phyloP scores from a whole-genome alignment of 73 alveolate species.

The Blepharisma stoltei region DNA sequence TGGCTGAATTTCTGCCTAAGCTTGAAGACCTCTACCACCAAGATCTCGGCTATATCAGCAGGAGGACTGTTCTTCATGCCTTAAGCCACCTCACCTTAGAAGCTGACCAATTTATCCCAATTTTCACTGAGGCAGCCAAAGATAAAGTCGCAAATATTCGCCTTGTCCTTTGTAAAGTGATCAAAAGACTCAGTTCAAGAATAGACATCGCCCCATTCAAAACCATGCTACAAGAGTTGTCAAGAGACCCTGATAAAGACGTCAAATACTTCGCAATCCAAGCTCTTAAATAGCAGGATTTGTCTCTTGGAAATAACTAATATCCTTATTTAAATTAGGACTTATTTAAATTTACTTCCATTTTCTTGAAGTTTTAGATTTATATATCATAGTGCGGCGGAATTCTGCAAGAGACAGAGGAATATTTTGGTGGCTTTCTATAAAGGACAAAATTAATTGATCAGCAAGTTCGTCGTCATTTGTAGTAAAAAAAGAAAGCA shows the following conservation, averaged over 20 bases:
- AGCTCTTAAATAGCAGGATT: constrained; percentile 51
- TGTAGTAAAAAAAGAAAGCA: too few species aligned
- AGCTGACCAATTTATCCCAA: constrained; percentile 78
- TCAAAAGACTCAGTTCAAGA: constrained; percentile 60
- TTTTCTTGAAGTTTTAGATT: too few species aligned
- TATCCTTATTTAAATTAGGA: too few species aligned
- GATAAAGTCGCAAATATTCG: constrained; percentile 94
- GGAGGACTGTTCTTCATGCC: constrained; percentile 84
- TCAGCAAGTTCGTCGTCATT: too few species aligned
- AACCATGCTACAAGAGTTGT: constrained; percentile 43
- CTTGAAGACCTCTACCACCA: constrained; percentile 77
- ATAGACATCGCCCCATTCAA: constrained; percentile 51
- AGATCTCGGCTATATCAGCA: constrained; percentile 80
- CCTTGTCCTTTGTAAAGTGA: constrained; percentile 81
- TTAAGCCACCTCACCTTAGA: constrained; percentile 38
- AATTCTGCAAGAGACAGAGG: too few species aligned
- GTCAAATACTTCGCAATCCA: constrained; percentile 76
- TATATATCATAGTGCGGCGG: too few species aligned
- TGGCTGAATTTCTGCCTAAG: constrained; percentile 77
- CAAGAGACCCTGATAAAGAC: constrained; percentile 77
- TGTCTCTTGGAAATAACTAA: neutral
- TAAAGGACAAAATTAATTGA: too few species aligned
- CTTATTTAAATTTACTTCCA: too few species aligned
- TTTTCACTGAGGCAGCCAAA: constrained; percentile 77
- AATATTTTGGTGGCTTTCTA: too few species aligned